Evolutionary conservation across 805 yeast species (phyloP), one percentile per base, ranked within the genome.

Genomic region (Yarrowia divulgata): DNA sequence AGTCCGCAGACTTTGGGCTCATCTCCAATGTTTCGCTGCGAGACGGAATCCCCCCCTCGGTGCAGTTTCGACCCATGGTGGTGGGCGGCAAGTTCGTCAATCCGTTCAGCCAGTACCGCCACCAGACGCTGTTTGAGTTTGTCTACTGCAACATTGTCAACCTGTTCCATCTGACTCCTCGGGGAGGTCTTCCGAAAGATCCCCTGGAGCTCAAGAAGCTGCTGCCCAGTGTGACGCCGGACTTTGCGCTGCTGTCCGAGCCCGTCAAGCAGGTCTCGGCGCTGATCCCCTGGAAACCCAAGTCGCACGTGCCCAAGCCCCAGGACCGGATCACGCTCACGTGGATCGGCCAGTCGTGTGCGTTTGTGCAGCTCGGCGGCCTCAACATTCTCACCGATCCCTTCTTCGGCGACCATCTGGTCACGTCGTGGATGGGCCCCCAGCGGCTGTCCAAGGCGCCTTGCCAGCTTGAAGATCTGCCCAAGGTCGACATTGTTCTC

Each of bases 301-400:
- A 70, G 10, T 37, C 57, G 69, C 73, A 0, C 68, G 74, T 54
- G 12, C 76, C 66, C 18, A 68, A 34, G 43, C 69, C 49, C 49
- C 70, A 52, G 29, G 67, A 19, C 39, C 82, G 89, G 73, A 71
- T 90, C 73, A 82, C 90, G 1, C 85, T 89, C 74, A 92, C 97
- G 0, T 94, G 98, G 98, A 78, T 94, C 50, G 98, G 98, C 4
- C 98, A 94, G 77, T 89, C 95, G 69, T 93, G 97, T 77, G 85
- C 93, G 1, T 84, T 86, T 67, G 81, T 93, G 4, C 92, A 90
- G 74, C 77, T 92, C 1, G 84, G 89, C 5, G 88, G 89, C 1
- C 78, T 91, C n/a, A 90, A 88, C 70, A 82, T 94, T 70, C 77
- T 94, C 46, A 90, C 97, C 1, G 98, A 94, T 77, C 98, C 98